Conservation (phyloP, 75 land plant genomes). For the Ceratopteris richardii region DNA sequence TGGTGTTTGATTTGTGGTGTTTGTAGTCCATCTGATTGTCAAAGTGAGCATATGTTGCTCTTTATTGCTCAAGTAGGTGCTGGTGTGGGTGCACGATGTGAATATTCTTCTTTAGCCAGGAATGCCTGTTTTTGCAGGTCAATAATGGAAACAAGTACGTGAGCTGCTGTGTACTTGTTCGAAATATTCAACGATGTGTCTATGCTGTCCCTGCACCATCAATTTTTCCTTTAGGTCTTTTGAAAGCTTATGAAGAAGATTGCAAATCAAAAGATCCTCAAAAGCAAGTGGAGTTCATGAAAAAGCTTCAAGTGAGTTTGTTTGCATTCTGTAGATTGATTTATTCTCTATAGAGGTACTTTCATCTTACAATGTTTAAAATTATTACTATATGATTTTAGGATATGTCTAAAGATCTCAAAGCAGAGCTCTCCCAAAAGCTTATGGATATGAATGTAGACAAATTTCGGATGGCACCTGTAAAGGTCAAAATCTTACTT, state of each 20-base stretch:
- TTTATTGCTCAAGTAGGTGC: too few species aligned
- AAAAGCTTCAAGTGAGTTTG: constrained; percentile 54
- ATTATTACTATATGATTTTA: constrained; percentile 8
- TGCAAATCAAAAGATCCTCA: constrained; percentile 21
- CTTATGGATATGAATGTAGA: constrained; percentile 67
- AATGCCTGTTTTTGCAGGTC: constrained; percentile 38
- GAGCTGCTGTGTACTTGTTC: constrained; percentile 87
- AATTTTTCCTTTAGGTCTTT: constrained; percentile 37
- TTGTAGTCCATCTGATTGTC: too few species aligned
- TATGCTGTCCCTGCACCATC: constrained; percentile 68
- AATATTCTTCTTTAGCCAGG: too few species aligned
- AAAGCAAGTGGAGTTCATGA: constrained; percentile 20
- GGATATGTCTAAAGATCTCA: constrained; percentile 71
- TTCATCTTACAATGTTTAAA: not conserved
- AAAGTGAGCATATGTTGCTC: too few species aligned
- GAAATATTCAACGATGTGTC: constrained; percentile 82
- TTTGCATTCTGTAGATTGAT: not conserved
- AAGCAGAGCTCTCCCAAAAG: constrained; percentile 59
- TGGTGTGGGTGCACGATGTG: too few species aligned
- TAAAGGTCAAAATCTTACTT: constrained; percentile 53
- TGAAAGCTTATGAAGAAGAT: constrained; percentile 43
- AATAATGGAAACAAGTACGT: constrained; percentile 49
- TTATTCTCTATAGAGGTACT: not conserved
- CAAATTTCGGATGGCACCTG: constrained; percentile 74
- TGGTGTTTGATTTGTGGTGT: too few species aligned